phyloP scores from a whole-genome alignment of 495 filamentous ascomycete species.

The Penicillium taxi region DNA sequence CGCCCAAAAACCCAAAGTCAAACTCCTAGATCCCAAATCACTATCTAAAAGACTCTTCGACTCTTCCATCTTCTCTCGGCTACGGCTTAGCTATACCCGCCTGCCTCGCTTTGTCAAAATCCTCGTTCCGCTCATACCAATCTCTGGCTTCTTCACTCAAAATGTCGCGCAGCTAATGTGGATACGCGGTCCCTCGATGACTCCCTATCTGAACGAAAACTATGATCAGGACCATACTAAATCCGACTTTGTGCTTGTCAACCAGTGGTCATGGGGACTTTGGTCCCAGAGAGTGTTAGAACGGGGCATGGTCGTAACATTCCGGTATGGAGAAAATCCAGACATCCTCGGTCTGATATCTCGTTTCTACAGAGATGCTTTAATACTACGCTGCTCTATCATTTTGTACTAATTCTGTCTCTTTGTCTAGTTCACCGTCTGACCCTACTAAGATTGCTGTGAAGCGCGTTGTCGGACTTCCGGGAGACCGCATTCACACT shows the following conservation, averaged over 20 bases:
- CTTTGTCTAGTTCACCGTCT: constrained; percentile 49
- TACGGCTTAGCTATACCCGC: constrained; percentile 26
- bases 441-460: constrained; percentile 52
- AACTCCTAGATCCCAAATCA: constrained; percentile 6
- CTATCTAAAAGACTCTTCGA: too few species aligned
- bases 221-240: constrained; percentile 47
- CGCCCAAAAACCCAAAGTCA: constrained; percentile 8
- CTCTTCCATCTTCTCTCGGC: constrained; percentile 21
- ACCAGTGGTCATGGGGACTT: constrained; percentile 35
- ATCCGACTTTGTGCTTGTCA: constrained; percentile 44
- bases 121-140: constrained; percentile 54
- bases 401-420: background rate
- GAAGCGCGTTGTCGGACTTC: constrained; percentile 63
- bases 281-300: constrained; percentile 37
- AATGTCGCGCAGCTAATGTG: constrained; percentile 54
- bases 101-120: constrained; percentile 40
- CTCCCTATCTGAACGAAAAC: constrained; percentile 63
- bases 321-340: too few species aligned
- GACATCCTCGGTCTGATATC: too few species aligned
- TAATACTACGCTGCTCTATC: background rate
- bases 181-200: constrained; percentile 68
- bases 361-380: too few species aligned
- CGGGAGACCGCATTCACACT: constrained; percentile 59
- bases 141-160: constrained; percentile 55
- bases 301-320: constrained; percentile 49